Base-by-base conservation (phyloP, 768 basidiomycete genomes). In the Hydnomerulius pinastri region DNA sequence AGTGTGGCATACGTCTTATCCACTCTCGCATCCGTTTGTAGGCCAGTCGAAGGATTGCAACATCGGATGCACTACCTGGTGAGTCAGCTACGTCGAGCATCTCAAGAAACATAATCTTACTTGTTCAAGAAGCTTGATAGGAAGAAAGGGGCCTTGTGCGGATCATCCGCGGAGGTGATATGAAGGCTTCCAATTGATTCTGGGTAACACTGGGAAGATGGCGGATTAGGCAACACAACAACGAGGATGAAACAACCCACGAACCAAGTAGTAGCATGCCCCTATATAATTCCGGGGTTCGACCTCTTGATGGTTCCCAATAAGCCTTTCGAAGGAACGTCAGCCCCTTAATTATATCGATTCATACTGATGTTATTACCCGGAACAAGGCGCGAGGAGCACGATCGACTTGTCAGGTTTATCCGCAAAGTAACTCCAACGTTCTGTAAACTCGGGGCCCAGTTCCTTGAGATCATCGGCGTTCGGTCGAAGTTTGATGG, bases 371-470 rank as follows among this genome's bases (percentile, higher is more conserved):
- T 25, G 21, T 2, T 6, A 24, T 45, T 57, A 81, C 79, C 70
- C 72, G 15, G 77, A 67, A 28, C 76, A 56, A 0, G 73, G 54
- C 0, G 73, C 74, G 11, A 82, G 58, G 51, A 74, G 68, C 51
- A 78, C 57, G 3, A 81, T 76, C 9, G 82, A 75, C 57, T 85
- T 85, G 58, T 86, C 85, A 0, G 78, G 77, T 2, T 70, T 72
- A 23, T 70, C 65, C 21, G 65, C 75, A 35, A 79, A 85, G 61
- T 77, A 80, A 6, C 74, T 64, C 84, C 83, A 85, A 35, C 73
- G 66, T 20, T 67, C 41, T 23, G 70, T 59, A 57, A 85, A 86
- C 5, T 61, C 71, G 7, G 78, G 72, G 1, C 74, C 73, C 29
- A 86, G 65, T n/a, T 70, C 70, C 41, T 74, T 68, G 20, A 83